A percentile compares a stretch with the other conserved stretches of the same genome.
These are phyloP conservation scores for Lactarius sanguifluus DNA, from an alignment of 768 basidiomycete genomes.

Conservation along the genomic window DNA sequence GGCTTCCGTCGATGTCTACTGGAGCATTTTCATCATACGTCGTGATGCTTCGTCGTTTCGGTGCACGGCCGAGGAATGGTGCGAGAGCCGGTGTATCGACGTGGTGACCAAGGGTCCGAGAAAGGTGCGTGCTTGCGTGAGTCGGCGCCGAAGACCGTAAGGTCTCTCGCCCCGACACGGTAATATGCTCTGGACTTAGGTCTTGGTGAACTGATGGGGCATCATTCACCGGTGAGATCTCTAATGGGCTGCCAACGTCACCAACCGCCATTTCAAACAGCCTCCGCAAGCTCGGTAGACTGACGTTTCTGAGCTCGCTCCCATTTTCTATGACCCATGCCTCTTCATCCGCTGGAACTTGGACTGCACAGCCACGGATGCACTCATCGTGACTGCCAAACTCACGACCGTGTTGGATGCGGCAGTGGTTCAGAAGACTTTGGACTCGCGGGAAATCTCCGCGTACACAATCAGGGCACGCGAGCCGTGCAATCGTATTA, in stretches of 20 bases:
- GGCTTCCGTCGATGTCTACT: constrained; percentile 38
- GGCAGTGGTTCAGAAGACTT: constrained; percentile 53
- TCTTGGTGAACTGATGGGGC: background rate
- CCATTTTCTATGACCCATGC: constrained; percentile 40
- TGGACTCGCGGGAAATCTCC: constrained; percentile 52
- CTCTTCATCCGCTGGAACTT: constrained; percentile 38
- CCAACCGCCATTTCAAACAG: constrained; percentile 55
- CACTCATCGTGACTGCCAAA: constrained; percentile 55
- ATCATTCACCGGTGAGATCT: constrained; percentile 21
- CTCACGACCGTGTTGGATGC: constrained; percentile 48
- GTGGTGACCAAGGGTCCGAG: constrained; percentile 50
- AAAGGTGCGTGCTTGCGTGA: constrained; percentile 40
- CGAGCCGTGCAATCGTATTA: constrained; percentile 40
- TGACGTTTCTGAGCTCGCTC: constrained; percentile 43
- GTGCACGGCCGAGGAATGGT: constrained; percentile 47
- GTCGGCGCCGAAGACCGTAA: constrained; percentile 22
- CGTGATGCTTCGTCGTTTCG: constrained; percentile 44
- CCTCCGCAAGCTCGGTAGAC: constrained; percentile 46
- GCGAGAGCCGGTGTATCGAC: constrained; percentile 52
- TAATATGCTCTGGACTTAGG: constrained; percentile 9
- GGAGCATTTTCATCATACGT: constrained; percentile 37
- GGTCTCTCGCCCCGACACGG: constrained; percentile 16
- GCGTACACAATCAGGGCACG: constrained; percentile 46
- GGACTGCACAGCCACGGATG: constrained; percentile 45
- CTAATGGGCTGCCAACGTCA: constrained; percentile 32